Evolutionary conservation across 148 eudicot species (phyloP), one percentile per base, ranked within the genome.

Genomic region (Polygonum maritimum): DNA sequence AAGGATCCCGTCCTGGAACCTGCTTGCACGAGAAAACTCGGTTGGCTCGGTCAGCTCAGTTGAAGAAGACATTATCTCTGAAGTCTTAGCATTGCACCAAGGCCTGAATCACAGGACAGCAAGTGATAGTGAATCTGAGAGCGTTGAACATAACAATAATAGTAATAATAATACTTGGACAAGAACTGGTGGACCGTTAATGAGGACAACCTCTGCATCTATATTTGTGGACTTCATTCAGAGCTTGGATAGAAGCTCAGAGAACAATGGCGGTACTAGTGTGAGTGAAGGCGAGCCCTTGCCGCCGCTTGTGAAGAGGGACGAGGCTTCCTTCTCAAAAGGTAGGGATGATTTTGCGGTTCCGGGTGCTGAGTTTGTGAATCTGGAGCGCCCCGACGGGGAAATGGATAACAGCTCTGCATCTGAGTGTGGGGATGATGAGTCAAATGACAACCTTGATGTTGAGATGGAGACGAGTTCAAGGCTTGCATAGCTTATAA

Each of bases 1-100:
- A 71, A 82, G 99, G 69, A 96, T 96, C 78, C 99, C 99, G 12
- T 96, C 98, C 4, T 92, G 99, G 99, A 96, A 92, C 80, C 79
- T 88, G 82, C 85, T 96, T 14, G 97, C 98, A 26, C 86, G 99
- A 47, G 99, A 91, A 65, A 93, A 85, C 84, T 96, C 99, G n/a
- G 81, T 92, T 0, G 99, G 99, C 1, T 96, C 98, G 38, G 90
- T 92, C 0, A 98, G 99, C 1, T 96, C 98, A 33, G 90, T 96
- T 0, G 99, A 95, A 44, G 97, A 92, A 26, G 91, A 88, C 19
- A 75, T 69, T 9, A 84, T 90, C 21, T 75, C 89, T 33, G 97
- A 89, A 19, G 93, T 80, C 19, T 79, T 86, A 2, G 77, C 89
- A 41, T 87, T 85, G n/a, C 93, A 81, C 45, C n/a, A 44, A 36